These are phyloP conservation scores for Tremellales sp. DNA, from an alignment of 1,284 basidiomycete genomes.

Conservation along the genomic window DNA sequence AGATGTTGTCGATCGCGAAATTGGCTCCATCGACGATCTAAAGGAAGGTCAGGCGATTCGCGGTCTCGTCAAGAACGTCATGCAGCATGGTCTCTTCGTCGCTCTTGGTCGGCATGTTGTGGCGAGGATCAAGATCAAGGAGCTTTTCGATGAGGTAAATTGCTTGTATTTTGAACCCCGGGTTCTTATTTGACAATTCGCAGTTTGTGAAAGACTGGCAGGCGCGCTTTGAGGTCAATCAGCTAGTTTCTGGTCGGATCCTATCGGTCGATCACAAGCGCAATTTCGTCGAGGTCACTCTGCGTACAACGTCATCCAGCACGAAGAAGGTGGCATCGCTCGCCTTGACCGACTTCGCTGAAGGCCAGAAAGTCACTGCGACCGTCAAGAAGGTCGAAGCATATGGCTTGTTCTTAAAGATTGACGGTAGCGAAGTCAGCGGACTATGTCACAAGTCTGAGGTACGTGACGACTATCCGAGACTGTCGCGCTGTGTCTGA, in stretches of 20 bases:
- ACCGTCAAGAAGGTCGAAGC: constrained; percentile 72
- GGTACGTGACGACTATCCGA: no score
- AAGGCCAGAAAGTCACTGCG: constrained; percentile 72
- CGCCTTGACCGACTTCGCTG: constrained; percentile 58
- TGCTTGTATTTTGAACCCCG: background rate
- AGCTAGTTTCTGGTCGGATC: constrained; percentile 82
- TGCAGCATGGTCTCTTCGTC: constrained; percentile 81
- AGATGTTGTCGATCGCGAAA: constrained; percentile 62
- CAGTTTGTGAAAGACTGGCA: constrained; percentile 97
- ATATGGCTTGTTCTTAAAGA: constrained; percentile 88
- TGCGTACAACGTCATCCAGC: constrained; percentile 58
- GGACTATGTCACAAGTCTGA: constrained; percentile 94
- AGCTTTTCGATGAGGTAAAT: constrained; percentile 81
- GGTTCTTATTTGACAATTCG: background rate
- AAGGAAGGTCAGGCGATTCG: constrained; percentile 69
- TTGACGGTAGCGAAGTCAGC: constrained; percentile 73
- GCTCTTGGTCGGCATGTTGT: constrained; percentile 75
- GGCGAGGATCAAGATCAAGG: constrained; percentile 88
- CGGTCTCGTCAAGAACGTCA: constrained; percentile 84
- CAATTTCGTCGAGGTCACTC: constrained; percentile 82
- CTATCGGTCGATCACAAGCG: constrained; percentile 65
- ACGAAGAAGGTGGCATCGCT: constrained; percentile 42
- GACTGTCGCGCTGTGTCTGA: no score
- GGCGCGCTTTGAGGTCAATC: constrained; percentile 69
- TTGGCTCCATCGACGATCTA: constrained; percentile 62